Evolutionary conservation across 2,329 filamentous ascomycete species (phyloP).

Genomic region (Cercospora sojina): DNA sequence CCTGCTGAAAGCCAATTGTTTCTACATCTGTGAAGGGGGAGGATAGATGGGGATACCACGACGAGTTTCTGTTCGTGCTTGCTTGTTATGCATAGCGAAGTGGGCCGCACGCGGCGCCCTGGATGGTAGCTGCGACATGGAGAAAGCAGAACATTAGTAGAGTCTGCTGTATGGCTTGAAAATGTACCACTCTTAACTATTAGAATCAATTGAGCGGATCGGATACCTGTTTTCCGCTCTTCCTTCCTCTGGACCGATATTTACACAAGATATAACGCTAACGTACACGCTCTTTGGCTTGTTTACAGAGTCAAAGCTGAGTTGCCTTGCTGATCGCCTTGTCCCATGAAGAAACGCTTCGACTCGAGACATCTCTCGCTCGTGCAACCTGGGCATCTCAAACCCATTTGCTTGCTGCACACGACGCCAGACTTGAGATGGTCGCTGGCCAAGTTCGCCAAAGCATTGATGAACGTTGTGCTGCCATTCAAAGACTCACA

Average conservation of each 20-base stretch:
- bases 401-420: conserved; percentile 82
- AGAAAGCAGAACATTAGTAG: background rate
- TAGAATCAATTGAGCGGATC: background rate
- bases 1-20: background rate
- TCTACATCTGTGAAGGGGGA: background rate
- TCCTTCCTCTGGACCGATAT: background rate
- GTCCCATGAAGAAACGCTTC: conserved; percentile 61
- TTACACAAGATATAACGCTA: background rate
- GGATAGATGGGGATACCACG: conserved; percentile 3
- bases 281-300: background rate
- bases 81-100: conserved; percentile 11
- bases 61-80: conserved; percentile 3
- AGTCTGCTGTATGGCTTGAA: conserved; percentile 6
- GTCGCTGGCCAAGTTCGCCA: conserved; percentile 80
- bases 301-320: conserved; percentile 32
- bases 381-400: conserved; percentile 90
- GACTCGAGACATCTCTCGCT: conserved; percentile 83
- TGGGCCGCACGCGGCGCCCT: background rate
- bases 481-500: conserved; percentile 90
- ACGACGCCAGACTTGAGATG: conserved; percentile 70
- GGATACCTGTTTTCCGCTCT: background rate
- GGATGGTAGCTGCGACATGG: background rate
- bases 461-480: conserved; percentile 82
- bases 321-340: conserved; percentile 32
- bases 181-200: conserved; percentile 3